Conservation (phyloP, 768 basidiomycete species). For the Collybiopsis confluens region DNA sequence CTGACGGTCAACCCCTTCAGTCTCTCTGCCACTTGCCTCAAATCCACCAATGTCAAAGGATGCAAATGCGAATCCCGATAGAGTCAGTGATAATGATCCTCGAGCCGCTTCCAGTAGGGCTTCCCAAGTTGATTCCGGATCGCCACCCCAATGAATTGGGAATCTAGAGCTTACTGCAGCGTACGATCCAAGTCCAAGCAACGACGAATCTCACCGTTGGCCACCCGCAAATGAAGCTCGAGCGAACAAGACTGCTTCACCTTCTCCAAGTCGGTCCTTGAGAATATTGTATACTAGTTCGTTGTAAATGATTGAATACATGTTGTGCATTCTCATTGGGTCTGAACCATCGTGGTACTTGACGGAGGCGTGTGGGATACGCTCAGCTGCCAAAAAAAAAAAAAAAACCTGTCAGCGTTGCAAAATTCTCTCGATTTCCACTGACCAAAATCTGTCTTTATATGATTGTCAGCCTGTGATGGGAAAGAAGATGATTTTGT, state of each 20-base stretch:
- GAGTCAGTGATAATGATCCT: slow-evolving; percentile 59
- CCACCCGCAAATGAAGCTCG: slow-evolving; percentile 66
- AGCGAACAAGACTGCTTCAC: slow-evolving; percentile 69
- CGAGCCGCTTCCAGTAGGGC: slow-evolving; percentile 75
- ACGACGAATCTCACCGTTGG: slow-evolving; percentile 41
- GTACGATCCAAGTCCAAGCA: background rate
- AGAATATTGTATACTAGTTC: slow-evolving; percentile 62
- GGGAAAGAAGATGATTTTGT: background rate
- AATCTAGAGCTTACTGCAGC: slow-evolving; percentile 22
- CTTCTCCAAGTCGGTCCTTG: slow-evolving; percentile 52
- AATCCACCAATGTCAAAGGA: slow-evolving; percentile 79
- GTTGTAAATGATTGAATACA: slow-evolving; percentile 69
- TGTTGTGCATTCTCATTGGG: slow-evolving; percentile 67
- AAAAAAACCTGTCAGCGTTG: background rate
- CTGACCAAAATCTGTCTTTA: slow-evolving; percentile 64
- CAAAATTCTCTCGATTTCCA: background rate
- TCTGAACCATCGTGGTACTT: slow-evolving; percentile 65
- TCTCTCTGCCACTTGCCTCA: slow-evolving; percentile 36
- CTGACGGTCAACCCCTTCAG: background rate
- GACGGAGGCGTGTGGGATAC: slow-evolving; percentile 64
- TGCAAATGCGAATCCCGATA: slow-evolving; percentile 68
- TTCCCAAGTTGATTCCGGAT: slow-evolving; percentile 74
- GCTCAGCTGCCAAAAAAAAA: slow-evolving; percentile 31
- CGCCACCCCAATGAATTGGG: slow-evolving; percentile 64
- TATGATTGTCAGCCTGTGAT: background rate